Percentiles rank a stretch among this genome's conserved stretches.
These are phyloP conservation scores for Backusella psychrophila DNA, from an alignment of 192 early-diverging fungal species.

Conservation along the genomic window DNA sequence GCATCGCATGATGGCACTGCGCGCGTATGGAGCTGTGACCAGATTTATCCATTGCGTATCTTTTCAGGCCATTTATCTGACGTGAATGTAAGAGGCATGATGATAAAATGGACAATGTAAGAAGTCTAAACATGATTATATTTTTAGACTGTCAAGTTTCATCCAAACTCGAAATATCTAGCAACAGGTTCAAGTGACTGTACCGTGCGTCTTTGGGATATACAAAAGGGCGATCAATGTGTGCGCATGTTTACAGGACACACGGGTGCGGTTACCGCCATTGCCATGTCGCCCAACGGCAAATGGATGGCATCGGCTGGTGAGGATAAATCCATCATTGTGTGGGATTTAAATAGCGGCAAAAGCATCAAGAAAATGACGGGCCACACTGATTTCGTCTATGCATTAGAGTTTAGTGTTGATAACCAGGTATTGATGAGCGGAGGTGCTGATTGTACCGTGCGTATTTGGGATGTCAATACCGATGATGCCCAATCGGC, in stretches of 20 bases:
- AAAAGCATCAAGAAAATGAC: constrained; percentile 76
- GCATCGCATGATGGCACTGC: constrained; percentile 95
- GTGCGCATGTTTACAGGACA: constrained; percentile 92
- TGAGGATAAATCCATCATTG: constrained; percentile 71
- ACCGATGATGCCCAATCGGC: constrained; percentile 27
- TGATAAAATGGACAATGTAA: not conserved
- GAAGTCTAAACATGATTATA: too few species aligned
- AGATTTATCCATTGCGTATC: constrained; percentile 92
- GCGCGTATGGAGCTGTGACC: constrained; percentile 96
- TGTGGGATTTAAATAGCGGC: constrained; percentile 93
- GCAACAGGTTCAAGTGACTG: constrained; percentile 90
- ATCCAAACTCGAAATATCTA: constrained; percentile 96
- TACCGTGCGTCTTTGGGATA: constrained; percentile 89
- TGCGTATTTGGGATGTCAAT: constrained; percentile 87
- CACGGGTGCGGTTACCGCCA: constrained; percentile 72
- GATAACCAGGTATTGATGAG: constrained; percentile 84
- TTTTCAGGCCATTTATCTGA: constrained; percentile 98
- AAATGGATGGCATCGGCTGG: constrained; percentile 86
- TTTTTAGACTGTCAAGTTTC: constrained; percentile 80
- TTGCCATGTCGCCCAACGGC: constrained; percentile 94
- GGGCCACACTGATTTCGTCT: constrained; percentile 86
- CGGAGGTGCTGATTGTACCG: constrained; percentile 84
- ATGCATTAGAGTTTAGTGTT: constrained; percentile 82
- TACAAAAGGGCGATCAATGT: constrained; percentile 77
- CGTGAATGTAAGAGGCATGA: constrained; percentile 69